phyloP scores from a whole-genome alignment of 2,329 filamentous ascomycete genomes.

The Fusarium irregulare region DNA sequence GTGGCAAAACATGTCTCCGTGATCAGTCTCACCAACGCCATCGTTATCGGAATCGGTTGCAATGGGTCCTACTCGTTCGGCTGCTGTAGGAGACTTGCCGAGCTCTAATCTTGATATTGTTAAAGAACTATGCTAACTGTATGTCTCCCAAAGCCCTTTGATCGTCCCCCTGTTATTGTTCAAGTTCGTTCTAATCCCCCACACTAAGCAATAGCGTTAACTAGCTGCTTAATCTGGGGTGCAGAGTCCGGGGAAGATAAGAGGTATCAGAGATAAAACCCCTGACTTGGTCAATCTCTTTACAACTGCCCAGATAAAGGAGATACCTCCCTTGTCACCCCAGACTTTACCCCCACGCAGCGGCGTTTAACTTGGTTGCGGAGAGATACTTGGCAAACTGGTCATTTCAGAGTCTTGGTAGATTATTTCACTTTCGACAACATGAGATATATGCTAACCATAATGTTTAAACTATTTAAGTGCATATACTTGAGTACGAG shows the following conservation, averaged over 20 bases:
- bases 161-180: neutral
- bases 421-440: neutral
- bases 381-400: slow-evolving; percentile 1
- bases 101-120: neutral
- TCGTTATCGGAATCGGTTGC: neutral
- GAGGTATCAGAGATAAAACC: slow-evolving; percentile 33
- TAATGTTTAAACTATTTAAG: neutral
- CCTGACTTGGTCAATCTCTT: slow-evolving; percentile 14
- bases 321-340: slow-evolving; percentile 28
- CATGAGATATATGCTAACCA: neutral
- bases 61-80: neutral
- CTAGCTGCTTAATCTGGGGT: neutral
- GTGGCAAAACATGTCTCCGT: neutral
- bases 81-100: neutral
- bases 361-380: slow-evolving; percentile 13
- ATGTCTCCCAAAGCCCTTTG: neutral
- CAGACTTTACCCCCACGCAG: slow-evolving; percentile 30
- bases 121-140: neutral
- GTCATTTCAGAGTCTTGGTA: neutral
- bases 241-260: slow-evolving; percentile 13
- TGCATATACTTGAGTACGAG: neutral
- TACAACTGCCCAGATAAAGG: slow-evolving; percentile 29
- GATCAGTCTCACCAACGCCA: neutral
- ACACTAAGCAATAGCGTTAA: neutral
- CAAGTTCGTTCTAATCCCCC: neutral